Evolutionary conservation across 2,329 filamentous ascomycete genomes (phyloP).

Genomic region (Rhinocladiella similis): DNA sequence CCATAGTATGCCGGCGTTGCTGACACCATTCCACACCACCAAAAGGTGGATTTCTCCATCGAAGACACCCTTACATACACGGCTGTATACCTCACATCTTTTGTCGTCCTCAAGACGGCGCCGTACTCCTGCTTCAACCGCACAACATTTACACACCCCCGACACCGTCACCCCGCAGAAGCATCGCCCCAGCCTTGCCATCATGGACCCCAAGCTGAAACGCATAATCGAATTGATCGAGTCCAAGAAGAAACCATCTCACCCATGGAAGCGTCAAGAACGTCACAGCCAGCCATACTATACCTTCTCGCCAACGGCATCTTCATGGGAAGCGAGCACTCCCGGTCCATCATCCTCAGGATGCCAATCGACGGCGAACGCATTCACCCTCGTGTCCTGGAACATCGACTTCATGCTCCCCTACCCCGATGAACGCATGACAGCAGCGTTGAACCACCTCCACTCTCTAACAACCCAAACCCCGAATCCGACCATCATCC

Average conservation of each 20-base stretch:
- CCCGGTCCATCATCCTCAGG: constrained; percentile 1
- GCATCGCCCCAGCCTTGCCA: neutral
- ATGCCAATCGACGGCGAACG: neutral
- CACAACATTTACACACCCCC: neutral
- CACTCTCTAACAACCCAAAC: constrained; percentile 32
- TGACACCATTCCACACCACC: no score
- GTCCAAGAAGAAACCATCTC: constrained; percentile 25
- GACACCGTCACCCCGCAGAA: neutral
- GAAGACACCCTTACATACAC: no score
- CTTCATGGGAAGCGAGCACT: constrained; percentile 19
- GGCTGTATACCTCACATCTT: neutral
- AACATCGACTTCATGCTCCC: constrained; percentile 51
- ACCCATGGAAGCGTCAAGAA: constrained; percentile 28
- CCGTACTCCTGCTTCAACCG: neutral
- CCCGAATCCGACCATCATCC: constrained; percentile 42
- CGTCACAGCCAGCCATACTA: constrained; percentile 28
- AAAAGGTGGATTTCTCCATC: no score
- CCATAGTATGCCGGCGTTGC: no score
- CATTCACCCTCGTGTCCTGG: constrained; percentile 45
- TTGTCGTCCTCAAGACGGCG: neutral
- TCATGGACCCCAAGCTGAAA: constrained; percentile 21
- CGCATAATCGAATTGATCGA: constrained; percentile 24
- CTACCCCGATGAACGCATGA: constrained; percentile 42
- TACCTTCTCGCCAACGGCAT: constrained; percentile 18
- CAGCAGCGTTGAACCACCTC: constrained; percentile 42